A percentile compares a stretch with the other conserved stretches of the same genome.
phyloP scores from a whole-genome alignment of 352 stramenopile genomes.

The Phytophthora pseudosyringae region DNA sequence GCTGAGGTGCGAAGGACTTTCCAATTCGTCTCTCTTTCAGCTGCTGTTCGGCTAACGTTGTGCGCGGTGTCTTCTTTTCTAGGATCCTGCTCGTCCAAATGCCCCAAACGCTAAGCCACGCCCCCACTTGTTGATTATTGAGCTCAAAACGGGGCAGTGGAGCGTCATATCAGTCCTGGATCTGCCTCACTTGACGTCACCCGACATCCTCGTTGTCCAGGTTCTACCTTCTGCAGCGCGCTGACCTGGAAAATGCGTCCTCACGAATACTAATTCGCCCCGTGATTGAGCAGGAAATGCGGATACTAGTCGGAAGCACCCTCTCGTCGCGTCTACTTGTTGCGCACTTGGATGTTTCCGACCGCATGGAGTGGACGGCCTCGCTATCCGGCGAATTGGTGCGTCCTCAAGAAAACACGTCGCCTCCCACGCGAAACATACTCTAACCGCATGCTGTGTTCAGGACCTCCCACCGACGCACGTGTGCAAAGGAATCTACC shows the following conservation, averaged over 20 bases:
- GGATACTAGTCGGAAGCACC: slow-evolving; percentile 50
- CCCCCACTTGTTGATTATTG: slow-evolving; percentile 38
- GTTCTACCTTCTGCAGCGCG: slow-evolving; percentile 18
- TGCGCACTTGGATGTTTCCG: slow-evolving; percentile 40
- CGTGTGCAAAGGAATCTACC: slow-evolving; percentile 53
- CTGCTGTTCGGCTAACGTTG: not conserved
- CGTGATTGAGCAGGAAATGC: slow-evolving; percentile 34
- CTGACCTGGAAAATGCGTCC: not conserved
- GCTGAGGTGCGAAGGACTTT: slow-evolving; percentile 20
- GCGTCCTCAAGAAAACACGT: not conserved
- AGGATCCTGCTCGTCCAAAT: slow-evolving; percentile 9
- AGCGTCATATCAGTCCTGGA: slow-evolving; percentile 25
- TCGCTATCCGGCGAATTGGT: slow-evolving; percentile 55
- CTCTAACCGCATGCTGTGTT: not conserved
- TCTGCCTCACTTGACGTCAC: slow-evolving; percentile 40
- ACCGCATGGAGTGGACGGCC: slow-evolving; percentile 38
- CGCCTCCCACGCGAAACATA: not conserved
- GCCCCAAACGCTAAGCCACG: slow-evolving; percentile 15
- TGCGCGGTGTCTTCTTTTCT: not conserved
- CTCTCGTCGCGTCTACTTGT: slow-evolving; percentile 45
- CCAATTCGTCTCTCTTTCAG: not conserved
- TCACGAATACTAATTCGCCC: not conserved
- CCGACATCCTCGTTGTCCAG: slow-evolving; percentile 53
- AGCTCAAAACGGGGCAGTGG: slow-evolving; percentile 30
- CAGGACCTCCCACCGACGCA: slow-evolving; percentile 55